Base-by-base conservation (phyloP, 116 monocot genomes). In the Dioscorea cayenensis region DNA sequence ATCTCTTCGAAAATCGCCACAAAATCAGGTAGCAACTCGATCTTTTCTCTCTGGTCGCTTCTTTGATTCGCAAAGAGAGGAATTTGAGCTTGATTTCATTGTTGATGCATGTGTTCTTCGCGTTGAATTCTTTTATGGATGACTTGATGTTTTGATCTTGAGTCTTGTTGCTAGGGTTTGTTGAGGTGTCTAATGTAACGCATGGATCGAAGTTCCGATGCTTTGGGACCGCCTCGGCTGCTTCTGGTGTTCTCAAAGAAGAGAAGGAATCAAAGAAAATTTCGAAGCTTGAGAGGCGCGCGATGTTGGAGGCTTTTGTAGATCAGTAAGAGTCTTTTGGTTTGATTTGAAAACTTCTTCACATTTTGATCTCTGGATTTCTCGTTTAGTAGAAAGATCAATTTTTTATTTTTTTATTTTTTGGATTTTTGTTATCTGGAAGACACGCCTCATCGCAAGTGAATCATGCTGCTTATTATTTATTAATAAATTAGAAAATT, bases 251-350 rank as follows among this genome's bases (percentile, higher is more conserved):
- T 55, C 12, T 36, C n/a, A 68, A 55, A 55, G 50, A 64, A 9
- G 21, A 28, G 10, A 84, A 75, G 32, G 52, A 28, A 10, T 49
- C 14, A 17, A 81, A 63, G 78, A 76, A 18, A 20, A 55, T 79
- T 13, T 14, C 79, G 21, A 82, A 79, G 66, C 59, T 71, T 58
- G 76, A 84, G 64, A 77, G 84, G 2, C 78, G 79, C 58, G 77
- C 65, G 62, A 37, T 77, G 32, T 67, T 79, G 37, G 69, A 74
- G 62, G 55, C 79, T 55, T 84, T 88, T 66, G 81, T 88, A 18
- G 74, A 88, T 19, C 77, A 82, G 88, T 88, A 82, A 60, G 75
- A 32, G 19, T 43, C 19, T 19, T 2, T 29, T 11, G 28, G 7
- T 64, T n/a, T 65, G 32, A 28, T 35, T 65, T 65, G 38, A 11